A percentile compares a stretch with the other conserved stretches of the same genome.
phyloP scores from a whole-genome alignment of 1,284 basidiomycete genomes.

The Mycena citricolor region DNA sequence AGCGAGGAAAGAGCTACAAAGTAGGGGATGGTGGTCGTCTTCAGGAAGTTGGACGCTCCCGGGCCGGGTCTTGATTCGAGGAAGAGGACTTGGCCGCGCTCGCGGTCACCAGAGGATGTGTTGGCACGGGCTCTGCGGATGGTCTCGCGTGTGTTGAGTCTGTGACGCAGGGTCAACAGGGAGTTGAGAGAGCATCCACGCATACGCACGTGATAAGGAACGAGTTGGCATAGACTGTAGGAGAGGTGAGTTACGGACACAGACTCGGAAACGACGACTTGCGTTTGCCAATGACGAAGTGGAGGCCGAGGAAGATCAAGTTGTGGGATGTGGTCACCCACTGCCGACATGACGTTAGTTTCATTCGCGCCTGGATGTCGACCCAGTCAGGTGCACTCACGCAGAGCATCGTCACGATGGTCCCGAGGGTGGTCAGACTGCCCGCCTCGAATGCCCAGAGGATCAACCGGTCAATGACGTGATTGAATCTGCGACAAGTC shows the following conservation, averaged over 20 bases:
- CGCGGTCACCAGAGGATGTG: slow-evolving; percentile 12
- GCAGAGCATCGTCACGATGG: slow-evolving; percentile 46
- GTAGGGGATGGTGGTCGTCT: not conserved
- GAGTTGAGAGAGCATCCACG: not conserved
- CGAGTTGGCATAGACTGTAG: not conserved
- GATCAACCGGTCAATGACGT: slow-evolving; percentile 45
- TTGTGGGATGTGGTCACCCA: slow-evolving; percentile 24
- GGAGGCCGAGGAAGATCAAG: slow-evolving; percentile 3
- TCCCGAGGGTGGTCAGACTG: slow-evolving; percentile 45
- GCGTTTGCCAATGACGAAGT: slow-evolving; percentile 4
- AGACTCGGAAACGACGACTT: not conserved
- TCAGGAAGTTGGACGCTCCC: too few species aligned
- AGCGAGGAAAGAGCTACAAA: slow-evolving; percentile 4
- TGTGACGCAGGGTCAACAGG: too few species aligned
- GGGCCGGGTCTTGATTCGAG: slow-evolving; percentile 5
- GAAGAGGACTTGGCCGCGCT: slow-evolving; percentile 12
- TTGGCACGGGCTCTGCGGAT: slow-evolving; percentile 11
- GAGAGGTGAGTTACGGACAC: not conserved
- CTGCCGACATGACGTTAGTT: not conserved
- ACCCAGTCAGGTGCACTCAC: slow-evolving; percentile 31
- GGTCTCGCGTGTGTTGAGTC: slow-evolving; percentile 19
- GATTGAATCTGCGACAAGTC: slow-evolving; percentile 38
- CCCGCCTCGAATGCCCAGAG: slow-evolving; percentile 54
- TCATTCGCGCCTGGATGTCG: not conserved
- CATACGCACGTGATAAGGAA: not conserved